Base-by-base conservation (phyloP, 148 eudicot genomes). In the Fallopia convolvulus region DNA sequence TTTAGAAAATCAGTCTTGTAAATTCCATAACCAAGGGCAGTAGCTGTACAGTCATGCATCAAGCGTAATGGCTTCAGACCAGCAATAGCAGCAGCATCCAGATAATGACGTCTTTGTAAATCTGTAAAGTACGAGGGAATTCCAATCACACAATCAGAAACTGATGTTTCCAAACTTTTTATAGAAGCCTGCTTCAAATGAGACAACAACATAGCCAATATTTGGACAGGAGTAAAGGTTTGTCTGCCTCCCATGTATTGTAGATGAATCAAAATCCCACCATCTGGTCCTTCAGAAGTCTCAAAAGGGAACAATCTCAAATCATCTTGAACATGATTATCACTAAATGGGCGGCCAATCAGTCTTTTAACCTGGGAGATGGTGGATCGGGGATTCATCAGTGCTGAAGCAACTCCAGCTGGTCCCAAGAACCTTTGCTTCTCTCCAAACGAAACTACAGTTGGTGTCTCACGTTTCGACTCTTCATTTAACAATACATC, bases 401-500 rank as follows among this genome's bases (percentile, higher is more conserved):
- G 87, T 0, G 97, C 93, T 11, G 89, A 88, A 78, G 98, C 98
- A 79, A 91, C 96, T 72, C 93, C 99, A 6, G 97, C 89, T 15
- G 93, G 74, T 0, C 99, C 99, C 56, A 95, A 74, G 73, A 95
- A 90, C 77, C 99, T 87, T 80, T 95, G 97, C 74, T 90, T 92
- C 80, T 89, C 96, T 21, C 97, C 99, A 82, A 95, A 95, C 5
- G 94, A 89, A 60, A 95, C 94, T 82, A 95, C 88, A 33, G 91
- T 82, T 0, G 99, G 93, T 8, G 90, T 95, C 72, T 95, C 99
- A 3, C 97, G 87, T 0, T 90, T 88, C 0, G 97, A 95, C 75
- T 92, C 99, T 77, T 92, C 94, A 55, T 95, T 95, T 75, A 92
- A 78, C 75, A 95, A 63, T 49, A 95, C 97, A 81, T 95, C 97